Evolutionary conservation across 2,329 filamentous ascomycete genomes (phyloP).

Genomic region (Lachnellula suecica): DNA sequence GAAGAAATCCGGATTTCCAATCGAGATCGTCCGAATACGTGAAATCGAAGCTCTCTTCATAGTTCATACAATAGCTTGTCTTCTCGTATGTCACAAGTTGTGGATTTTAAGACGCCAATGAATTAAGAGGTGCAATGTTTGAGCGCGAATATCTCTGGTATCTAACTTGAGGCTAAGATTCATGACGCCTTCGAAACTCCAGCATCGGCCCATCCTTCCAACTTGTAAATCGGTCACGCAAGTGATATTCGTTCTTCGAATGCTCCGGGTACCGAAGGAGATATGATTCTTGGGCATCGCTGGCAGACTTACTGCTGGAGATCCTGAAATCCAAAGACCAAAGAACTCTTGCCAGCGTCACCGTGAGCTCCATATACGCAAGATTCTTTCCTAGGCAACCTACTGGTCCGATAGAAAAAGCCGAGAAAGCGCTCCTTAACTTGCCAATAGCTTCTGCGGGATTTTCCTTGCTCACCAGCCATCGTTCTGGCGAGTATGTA

Average conservation of each 20-base stretch:
- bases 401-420: conserved; percentile 68
- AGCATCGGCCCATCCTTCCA: not conserved
- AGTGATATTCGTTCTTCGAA: not conserved
- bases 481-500: conserved; percentile 71
- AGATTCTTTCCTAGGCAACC: conserved; percentile 76
- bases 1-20: no score
- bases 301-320: not conserved
- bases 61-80: no score
- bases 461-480: conserved; percentile 41
- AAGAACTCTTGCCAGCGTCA: conserved; percentile 55
- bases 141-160: no score
- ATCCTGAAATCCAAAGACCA: not conserved
- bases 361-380: conserved; percentile 82
- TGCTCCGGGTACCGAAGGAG: not conserved
- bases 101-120: no score
- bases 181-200: not conserved
- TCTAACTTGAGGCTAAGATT: no score
- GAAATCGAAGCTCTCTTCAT: no score
- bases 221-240: not conserved
- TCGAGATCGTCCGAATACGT: no score
- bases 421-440: conserved; percentile 72
- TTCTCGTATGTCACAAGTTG: no score
- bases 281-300: not conserved
- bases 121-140: no score
- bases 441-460: conserved; percentile 49